These are phyloP conservation scores for Heteromeles arbutifolia DNA, from an alignment of 306 rosid species.

Conservation along the genomic window DNA sequence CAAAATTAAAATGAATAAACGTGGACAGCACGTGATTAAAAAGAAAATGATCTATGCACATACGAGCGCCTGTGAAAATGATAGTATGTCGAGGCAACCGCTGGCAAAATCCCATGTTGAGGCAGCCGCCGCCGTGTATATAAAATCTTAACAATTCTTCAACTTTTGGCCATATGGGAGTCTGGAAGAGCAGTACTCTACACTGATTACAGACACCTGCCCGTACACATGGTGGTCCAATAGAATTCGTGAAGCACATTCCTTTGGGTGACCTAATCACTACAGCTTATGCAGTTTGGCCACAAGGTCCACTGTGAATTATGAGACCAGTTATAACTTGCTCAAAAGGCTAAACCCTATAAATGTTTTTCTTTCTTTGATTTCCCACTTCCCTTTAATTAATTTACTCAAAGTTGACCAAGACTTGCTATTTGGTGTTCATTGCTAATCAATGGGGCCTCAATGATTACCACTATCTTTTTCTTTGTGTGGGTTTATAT, in stretches of 20 bases:
- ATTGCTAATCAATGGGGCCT: conserved; percentile 19
- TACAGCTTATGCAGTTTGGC: conserved; percentile 14
- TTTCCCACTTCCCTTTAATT: not conserved
- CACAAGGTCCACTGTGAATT: conserved; percentile 15
- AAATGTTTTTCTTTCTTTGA: not conserved
- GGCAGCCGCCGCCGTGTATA: not conserved
- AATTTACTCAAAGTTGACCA: conserved; percentile 12
- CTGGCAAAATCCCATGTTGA: not conserved
- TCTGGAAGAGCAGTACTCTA: conserved; percentile 1
- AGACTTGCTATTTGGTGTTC: conserved; percentile 6
- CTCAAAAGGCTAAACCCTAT: conserved; percentile 15
- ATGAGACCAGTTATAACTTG: conserved; percentile 14
- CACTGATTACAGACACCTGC: conserved; percentile 16
- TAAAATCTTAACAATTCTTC: not conserved
- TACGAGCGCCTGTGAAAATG: rapidly evolving
- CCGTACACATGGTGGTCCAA: conserved; percentile 28
- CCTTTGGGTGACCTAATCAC: conserved; percentile 26
- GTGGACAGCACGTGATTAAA: not conserved
- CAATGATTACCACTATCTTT: conserved; percentile 19
- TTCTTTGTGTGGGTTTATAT: not conserved
- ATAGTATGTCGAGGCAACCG: not conserved
- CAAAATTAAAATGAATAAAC: too few species aligned
- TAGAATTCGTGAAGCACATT: conserved; percentile 6
- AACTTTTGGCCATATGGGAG: not conserved
- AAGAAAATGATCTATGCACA: too few species aligned